Base-by-base conservation (phyloP, 441 rosid species). In the Daphne laureola region DNA sequence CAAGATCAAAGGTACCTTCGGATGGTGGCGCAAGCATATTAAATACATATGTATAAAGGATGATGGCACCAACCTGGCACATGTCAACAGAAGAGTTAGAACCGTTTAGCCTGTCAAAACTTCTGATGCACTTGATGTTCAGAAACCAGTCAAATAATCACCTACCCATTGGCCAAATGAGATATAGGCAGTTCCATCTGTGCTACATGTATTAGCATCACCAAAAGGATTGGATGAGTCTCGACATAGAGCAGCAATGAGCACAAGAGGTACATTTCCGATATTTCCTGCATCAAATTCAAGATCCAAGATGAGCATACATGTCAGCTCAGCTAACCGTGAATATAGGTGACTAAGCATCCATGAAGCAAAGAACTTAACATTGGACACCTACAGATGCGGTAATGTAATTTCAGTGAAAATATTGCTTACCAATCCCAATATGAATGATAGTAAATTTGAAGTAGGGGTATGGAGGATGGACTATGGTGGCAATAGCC, bases 141-240 rank as follows among this genome's bases (percentile, higher is more conserved):
- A 14, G 51, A 45, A 49, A 54, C 46, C 17, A 12, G 8, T 13
- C 14, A 47, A 59, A 52, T 31, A 31, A 31, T 31, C 38, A 69
- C 75, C 44, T 71, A 90, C 97, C 99, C 97, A 93, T 70, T 90
- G 99, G 60, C 99, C 99, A 69, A 90, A 93, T 14, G 99, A 87
- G 70, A 93, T 90, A 71, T 87, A 92, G 17, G 92, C 98, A 56
- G 92, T 90, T 68, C 94, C 96, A 57, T 87, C 81, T 48, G 79
- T 75, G 77, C 80, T 83, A 65, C 99, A 93, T 63, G 57, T 83
- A 1, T 80, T 83, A 17, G 83, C 64, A 68, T 90, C 90, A 18
- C 95, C 99, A 64, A 93, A 93, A 46, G 99, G 99, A 61, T 87
- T 93, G 69, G 77, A 67, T 41, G 63, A 13, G 66, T 85, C 97